Percentiles rank a stretch among this genome's conserved stretches.
Evolutionary conservation across 1,284 basidiomycete species (phyloP).

Genomic region (Cryptococcus depauperatus): DNA sequence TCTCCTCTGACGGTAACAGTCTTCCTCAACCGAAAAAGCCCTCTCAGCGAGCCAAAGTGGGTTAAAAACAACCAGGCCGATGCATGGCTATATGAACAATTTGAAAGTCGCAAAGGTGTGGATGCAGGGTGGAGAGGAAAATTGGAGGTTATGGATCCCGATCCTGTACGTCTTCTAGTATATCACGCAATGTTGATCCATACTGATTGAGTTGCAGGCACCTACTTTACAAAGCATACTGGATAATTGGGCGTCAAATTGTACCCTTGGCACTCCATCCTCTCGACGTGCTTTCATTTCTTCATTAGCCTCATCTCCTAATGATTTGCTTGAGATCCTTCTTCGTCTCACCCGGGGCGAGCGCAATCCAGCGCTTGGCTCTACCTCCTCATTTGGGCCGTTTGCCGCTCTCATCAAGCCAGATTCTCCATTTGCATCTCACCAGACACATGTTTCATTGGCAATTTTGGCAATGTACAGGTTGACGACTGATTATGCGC

Average conservation of each 20-base stretch:
- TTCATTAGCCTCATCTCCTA: slow-evolving; percentile 67
- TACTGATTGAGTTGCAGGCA: slow-evolving; percentile 50
- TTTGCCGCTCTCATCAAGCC: slow-evolving; percentile 56
- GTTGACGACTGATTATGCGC: slow-evolving; percentile 70
- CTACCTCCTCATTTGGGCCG: slow-evolving; percentile 46
- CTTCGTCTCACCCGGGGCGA: slow-evolving; percentile 81
- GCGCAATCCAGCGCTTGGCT: slow-evolving; percentile 60
- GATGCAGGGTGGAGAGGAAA: slow-evolving; percentile 82
- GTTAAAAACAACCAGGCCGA: slow-evolving; percentile 86
- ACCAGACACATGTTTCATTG: slow-evolving; percentile 86
- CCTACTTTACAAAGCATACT: slow-evolving; percentile 84
- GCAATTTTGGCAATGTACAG: slow-evolving; percentile 84
- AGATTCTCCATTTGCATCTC: slow-evolving; percentile 66
- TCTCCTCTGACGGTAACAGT: slow-evolving; percentile 41
- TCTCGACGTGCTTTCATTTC: slow-evolving; percentile 80
- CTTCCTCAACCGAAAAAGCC: slow-evolving; percentile 74
- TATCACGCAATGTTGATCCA: not conserved
- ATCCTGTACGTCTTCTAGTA: slow-evolving; percentile 61
- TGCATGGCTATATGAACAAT: slow-evolving; percentile 79
- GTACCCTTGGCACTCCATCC: slow-evolving; percentile 60
- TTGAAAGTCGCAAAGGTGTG: slow-evolving; percentile 50
- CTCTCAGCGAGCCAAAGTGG: slow-evolving; percentile 91
- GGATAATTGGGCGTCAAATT: slow-evolving; percentile 76
- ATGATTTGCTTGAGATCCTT: slow-evolving; percentile 83
- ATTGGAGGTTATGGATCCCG: slow-evolving; percentile 83